Percentiles rank a stretch among this genome's conserved stretches.
phyloP scores from a whole-genome alignment of 2,329 filamentous ascomycete species.

The Septoria linicola region DNA sequence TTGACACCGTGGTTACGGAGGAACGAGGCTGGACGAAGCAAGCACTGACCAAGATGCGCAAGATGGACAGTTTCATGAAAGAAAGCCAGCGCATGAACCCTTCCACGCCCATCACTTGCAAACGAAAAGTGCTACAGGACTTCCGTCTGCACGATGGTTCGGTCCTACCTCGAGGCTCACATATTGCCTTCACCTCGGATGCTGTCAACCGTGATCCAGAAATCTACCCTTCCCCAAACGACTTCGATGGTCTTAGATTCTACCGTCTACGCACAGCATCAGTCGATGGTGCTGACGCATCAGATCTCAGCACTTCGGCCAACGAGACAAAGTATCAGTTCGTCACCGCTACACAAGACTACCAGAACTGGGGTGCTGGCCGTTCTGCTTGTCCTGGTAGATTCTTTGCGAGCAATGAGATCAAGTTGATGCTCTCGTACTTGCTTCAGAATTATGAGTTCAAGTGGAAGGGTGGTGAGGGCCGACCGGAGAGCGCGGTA shows the following conservation, averaged over 20 bases:
- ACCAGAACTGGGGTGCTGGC: conserved; percentile 32
- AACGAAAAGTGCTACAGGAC: conserved; percentile 13
- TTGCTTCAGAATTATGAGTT: conserved; percentile 35
- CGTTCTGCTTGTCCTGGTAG: conserved; percentile 35
- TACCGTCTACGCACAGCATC: neutral
- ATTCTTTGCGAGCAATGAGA: conserved; percentile 33
- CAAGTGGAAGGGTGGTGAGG: conserved; percentile 20
- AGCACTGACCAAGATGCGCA: conserved; percentile 15
- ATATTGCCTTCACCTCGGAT: conserved; percentile 15
- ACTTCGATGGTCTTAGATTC: conserved; percentile 18
- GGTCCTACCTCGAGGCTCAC: conserved; percentile 8
- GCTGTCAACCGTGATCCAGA: conserved; percentile 16
- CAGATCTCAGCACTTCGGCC: neutral
- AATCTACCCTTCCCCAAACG: conserved; percentile 9
- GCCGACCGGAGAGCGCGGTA: conserved; percentile 10
- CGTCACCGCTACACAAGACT: conserved; percentile 16
- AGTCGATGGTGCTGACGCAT: neutral
- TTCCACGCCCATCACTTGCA: conserved; percentile 15
- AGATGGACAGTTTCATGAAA: conserved; percentile 21
- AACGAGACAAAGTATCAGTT: conserved; percentile 17
- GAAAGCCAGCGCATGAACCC: conserved; percentile 22
- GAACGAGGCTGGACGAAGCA: conserved; percentile 16
- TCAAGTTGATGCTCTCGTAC: conserved; percentile 33
- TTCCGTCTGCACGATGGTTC: conserved; percentile 13
- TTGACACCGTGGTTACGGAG: conserved; percentile 9